phyloP scores from a whole-genome alignment of 2,329 filamentous ascomycete genomes.

The Neonectria hederae region DNA sequence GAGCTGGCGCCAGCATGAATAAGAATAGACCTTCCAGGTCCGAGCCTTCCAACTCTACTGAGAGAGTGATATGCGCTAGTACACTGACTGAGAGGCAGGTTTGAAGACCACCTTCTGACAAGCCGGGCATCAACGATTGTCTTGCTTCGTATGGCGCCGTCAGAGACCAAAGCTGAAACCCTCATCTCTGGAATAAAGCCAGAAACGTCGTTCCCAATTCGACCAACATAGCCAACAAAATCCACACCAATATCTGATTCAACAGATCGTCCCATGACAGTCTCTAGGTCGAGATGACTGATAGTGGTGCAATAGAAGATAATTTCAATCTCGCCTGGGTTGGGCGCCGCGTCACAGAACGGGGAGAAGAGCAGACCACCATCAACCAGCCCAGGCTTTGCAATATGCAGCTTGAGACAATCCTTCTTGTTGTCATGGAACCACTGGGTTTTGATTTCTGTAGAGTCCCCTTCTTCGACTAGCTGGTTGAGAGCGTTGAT shows the following conservation, averaged over 20 bases:
- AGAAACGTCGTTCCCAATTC: conserved; percentile 46
- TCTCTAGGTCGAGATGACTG: conserved; percentile 50
- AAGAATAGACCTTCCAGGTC: conserved; percentile 48
- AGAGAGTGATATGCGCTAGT: conserved; percentile 57
- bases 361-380: conserved; percentile 41
- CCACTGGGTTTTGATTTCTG: conserved; percentile 14
- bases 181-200: conserved; percentile 49
- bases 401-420: conserved; percentile 39
- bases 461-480: conserved; percentile 50
- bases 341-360: conserved; percentile 32
- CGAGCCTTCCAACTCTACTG: conserved; percentile 42
- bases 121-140: conserved; percentile 49
- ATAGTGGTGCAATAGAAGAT: conserved; percentile 49
- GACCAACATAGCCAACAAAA: conserved; percentile 49
- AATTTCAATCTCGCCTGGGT: conserved; percentile 52
- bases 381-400: conserved; percentile 40
- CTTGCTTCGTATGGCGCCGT: conserved; percentile 49
- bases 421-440: conserved; percentile 33
- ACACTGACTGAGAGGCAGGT: conserved; percentile 50
- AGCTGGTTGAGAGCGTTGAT: conserved; percentile 53
- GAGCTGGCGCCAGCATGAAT: conserved; percentile 56
- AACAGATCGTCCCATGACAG: conserved; percentile 44
- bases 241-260: conserved; percentile 53
- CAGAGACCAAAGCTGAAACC: conserved; percentile 52
- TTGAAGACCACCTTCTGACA: conserved; percentile 43